A percentile compares a stretch with the other conserved stretches of the same genome.
Conservation (phyloP, 129 eudicot genomes). For the Chrysanthemum seticuspe region DNA sequence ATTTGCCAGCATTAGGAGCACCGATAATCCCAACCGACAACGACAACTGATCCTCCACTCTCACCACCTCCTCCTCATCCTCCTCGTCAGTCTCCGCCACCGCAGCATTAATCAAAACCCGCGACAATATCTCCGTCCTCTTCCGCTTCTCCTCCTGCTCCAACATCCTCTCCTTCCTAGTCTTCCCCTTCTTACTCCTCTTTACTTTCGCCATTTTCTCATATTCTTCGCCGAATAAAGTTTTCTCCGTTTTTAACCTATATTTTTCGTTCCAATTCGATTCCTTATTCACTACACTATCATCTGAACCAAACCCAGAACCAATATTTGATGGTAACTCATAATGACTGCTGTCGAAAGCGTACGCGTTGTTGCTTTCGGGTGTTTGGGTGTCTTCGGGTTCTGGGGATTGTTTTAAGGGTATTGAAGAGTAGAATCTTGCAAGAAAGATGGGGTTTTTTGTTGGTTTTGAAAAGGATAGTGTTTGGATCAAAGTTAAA, state of each 20-base stretch:
- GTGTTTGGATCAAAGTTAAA: slow-evolving; percentile 38
- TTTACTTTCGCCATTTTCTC: slow-evolving; percentile 21
- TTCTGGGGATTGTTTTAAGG: slow-evolving; percentile 31
- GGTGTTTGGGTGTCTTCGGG: slow-evolving; percentile 3
- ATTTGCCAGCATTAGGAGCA: slow-evolving; percentile 99
- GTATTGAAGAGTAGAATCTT: slow-evolving; percentile 44
- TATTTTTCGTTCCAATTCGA: slow-evolving; percentile 71
- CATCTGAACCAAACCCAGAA: slow-evolving; percentile 20
- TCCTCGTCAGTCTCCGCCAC: slow-evolving; percentile 47
- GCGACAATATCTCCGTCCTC: slow-evolving; percentile 49
- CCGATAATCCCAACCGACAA: slow-evolving; percentile 93
- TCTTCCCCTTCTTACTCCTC: slow-evolving; percentile 19
- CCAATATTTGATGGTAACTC: slow-evolving; percentile 32
- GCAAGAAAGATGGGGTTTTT: slow-evolving; percentile 23
- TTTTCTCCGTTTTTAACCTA: slow-evolving; percentile 50
- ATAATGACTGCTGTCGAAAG: slow-evolving; percentile 64
- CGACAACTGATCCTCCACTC: slow-evolving; percentile 78
- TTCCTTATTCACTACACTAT: not conserved
- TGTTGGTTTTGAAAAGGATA: slow-evolving; percentile 28
- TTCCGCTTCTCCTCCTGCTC: slow-evolving; percentile 55
- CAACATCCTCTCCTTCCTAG: slow-evolving; percentile 31
- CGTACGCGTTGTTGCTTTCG: slow-evolving; percentile 28
- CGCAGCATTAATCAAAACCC: slow-evolving; percentile 61
- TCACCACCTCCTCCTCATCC: slow-evolving; percentile 43
- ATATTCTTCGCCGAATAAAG: slow-evolving; percentile 58